phyloP scores from a whole-genome alignment of 129 eudicot genomes.

The Tanacetum coccineum region DNA sequence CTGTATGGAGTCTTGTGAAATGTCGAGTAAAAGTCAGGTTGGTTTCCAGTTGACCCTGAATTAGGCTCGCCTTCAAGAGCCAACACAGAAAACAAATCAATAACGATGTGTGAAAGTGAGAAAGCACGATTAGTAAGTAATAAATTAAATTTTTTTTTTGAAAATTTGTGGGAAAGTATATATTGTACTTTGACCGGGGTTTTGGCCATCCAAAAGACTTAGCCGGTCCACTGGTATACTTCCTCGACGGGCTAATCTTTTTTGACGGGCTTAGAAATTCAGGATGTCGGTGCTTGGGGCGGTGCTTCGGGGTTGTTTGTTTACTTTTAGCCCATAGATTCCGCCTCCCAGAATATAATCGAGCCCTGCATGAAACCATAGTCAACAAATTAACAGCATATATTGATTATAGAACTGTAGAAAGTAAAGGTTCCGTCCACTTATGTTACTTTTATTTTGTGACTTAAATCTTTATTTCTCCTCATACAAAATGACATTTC shows the following conservation, averaged over 20 bases:
- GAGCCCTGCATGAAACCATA: constrained; percentile 32
- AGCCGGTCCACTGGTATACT: too few species aligned
- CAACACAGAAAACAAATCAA: neutral
- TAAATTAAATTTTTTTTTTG: too few species aligned
- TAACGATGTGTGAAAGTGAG: neutral
- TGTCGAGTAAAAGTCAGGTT: constrained; percentile 53
- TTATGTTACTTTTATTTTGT: neutral
- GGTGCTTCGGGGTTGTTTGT: constrained; percentile 25
- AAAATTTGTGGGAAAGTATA: neutral
- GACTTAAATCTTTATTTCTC: constrained; percentile 1
- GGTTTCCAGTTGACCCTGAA: constrained; percentile 17
- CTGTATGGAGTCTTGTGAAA: constrained; percentile 68
- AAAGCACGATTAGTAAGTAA: too few species aligned
- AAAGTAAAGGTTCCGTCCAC: too few species aligned
- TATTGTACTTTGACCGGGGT: constrained; percentile 52
- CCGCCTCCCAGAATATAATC: constrained; percentile 22
- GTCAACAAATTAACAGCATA: neutral
- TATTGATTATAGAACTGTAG: too few species aligned
- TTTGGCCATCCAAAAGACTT: too few species aligned
- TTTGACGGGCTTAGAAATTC: constrained; percentile 66
- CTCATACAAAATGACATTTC: neutral
- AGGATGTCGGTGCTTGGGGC: constrained; percentile 41
- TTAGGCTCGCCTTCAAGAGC: constrained; percentile 31
- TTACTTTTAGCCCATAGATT: constrained; percentile 33
- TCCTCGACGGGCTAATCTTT: too few species aligned